These are phyloP conservation scores for Elsinoe ampelina DNA, from an alignment of 2,329 filamentous ascomycete genomes.

Conservation along the genomic window DNA sequence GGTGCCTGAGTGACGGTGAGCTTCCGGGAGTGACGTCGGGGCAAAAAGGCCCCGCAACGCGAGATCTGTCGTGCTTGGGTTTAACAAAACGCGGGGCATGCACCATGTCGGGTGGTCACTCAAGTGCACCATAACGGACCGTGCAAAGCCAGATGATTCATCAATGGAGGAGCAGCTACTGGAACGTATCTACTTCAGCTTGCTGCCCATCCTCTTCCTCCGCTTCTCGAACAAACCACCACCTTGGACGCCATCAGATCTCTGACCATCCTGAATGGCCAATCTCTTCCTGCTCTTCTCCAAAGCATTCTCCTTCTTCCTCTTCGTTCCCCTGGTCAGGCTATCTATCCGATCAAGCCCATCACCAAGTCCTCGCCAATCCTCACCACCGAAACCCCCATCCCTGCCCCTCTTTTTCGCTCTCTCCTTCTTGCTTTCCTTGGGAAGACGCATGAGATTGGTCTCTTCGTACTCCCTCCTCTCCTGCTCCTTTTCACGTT, in stretches of 20 bases:
- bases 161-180: too few relatives aligned
- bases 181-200: constrained; percentile 26
- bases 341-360: constrained; percentile 79
- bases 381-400: constrained; percentile 76
- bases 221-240: constrained; percentile 73
- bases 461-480: constrained; percentile 79
- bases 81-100: neutral
- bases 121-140: too few relatives aligned
- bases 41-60: neutral
- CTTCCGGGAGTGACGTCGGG: neutral
- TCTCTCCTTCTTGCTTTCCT: constrained; percentile 74
- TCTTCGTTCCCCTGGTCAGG: constrained; percentile 56
- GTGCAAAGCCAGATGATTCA: too few relatives aligned
- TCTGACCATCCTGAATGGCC: constrained; percentile 60
- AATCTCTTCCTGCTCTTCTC: constrained; percentile 85
- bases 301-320: constrained; percentile 50
- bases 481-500: constrained; percentile 70
- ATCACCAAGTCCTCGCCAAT: constrained; percentile 78
- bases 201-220: constrained; percentile 46
- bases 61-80: neutral
- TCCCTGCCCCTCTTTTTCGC: constrained; percentile 49
- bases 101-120: too few relatives aligned
- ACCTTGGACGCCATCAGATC: constrained; percentile 55
- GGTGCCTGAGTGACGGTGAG: constrained; percentile 4
- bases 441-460: constrained; percentile 82